Conservation (phyloP, 2,329 filamentous ascomycete species). For the Gaeumannomyces sp. region DNA sequence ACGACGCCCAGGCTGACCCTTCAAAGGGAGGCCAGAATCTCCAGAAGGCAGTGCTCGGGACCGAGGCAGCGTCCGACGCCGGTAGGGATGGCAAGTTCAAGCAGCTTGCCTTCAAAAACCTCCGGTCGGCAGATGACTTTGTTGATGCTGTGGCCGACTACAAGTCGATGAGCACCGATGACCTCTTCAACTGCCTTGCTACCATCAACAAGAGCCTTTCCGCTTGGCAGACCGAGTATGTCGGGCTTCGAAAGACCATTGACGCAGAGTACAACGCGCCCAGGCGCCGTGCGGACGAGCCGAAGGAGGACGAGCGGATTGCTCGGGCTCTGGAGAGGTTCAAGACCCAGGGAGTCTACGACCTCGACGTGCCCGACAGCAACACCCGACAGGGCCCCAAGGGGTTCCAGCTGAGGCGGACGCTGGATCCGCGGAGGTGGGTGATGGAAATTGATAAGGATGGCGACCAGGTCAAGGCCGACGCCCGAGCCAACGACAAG, state of each 20-base stretch:
- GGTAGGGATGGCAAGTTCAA: neutral
- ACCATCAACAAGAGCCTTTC: constrained; percentile 39
- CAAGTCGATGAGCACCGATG: constrained; percentile 40
- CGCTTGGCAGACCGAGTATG: constrained; percentile 50
- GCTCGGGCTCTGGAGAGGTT: constrained; percentile 37
- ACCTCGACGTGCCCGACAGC: constrained; percentile 24
- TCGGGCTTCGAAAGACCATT: constrained; percentile 41
- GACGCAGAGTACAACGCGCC: constrained; percentile 53
- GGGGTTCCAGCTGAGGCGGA: constrained; percentile 9
- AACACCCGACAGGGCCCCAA: constrained; percentile 31
- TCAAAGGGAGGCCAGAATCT: neutral
- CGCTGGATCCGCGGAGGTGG: constrained; percentile 8
- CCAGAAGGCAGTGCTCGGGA: constrained; percentile 1
- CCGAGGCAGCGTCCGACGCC: neutral
- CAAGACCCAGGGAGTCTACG: constrained; percentile 21
- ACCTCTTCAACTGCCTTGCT: constrained; percentile 39
- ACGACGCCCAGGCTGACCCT: neutral
- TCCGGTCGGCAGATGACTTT: constrained; percentile 45
- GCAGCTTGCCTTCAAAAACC: constrained; percentile 36
- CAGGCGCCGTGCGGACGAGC: constrained; percentile 37
- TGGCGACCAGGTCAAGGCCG: constrained; percentile 40
- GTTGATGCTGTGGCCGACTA: constrained; percentile 41
- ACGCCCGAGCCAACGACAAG: constrained; percentile 44
- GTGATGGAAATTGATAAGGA: constrained; percentile 38
- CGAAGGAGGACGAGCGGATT: constrained; percentile 28